A percentile compares a stretch with the other conserved stretches of the same genome.
phyloP scores from a whole-genome alignment of 192 early-diverging fungal genomes.

The Podila verticillata region DNA sequence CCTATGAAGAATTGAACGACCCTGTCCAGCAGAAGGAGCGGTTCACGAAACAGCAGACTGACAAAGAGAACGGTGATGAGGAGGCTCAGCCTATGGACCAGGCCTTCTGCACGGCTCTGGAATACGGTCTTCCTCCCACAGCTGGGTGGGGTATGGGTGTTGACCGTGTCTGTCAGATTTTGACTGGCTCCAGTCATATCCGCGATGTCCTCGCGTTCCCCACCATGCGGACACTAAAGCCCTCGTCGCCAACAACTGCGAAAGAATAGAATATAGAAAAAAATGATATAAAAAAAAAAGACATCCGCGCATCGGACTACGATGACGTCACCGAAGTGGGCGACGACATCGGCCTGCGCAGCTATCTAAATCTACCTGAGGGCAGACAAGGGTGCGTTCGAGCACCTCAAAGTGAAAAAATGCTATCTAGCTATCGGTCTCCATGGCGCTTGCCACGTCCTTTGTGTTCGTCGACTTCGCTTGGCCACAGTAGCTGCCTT shows the following conservation, averaged over 20 bases:
- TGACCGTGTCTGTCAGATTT: constrained; percentile 79
- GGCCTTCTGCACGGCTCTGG: constrained; percentile 79
- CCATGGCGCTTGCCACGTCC: too few relatives aligned
- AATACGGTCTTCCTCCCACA: constrained; percentile 88
- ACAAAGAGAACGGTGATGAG: constrained; percentile 75
- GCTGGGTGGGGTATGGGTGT: constrained; percentile 93
- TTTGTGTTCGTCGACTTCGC: too few relatives aligned
- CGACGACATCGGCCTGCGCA: too few relatives aligned
- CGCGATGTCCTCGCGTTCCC: constrained; percentile 89
- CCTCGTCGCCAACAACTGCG: too few relatives aligned
- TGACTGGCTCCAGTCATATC: constrained; percentile 74
- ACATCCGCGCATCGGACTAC: too few relatives aligned
- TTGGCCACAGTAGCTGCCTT: too few relatives aligned
- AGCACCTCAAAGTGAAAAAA: too few relatives aligned
- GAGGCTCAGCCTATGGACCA: constrained; percentile 80
- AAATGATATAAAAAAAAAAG: neutral
- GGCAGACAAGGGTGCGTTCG: too few relatives aligned
- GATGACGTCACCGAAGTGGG: constrained; percentile 11
- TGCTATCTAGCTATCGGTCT: too few relatives aligned
- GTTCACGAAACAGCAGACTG: constrained; percentile 70
- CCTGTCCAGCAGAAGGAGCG: constrained; percentile 76
- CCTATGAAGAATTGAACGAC: constrained; percentile 92
- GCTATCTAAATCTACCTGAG: too few relatives aligned
- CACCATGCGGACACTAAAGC: constrained; percentile 36
- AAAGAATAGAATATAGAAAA: neutral